Evolutionary conservation across 2,329 filamentous ascomycete species (phyloP).

Genomic region (Didymella pinodella): DNA sequence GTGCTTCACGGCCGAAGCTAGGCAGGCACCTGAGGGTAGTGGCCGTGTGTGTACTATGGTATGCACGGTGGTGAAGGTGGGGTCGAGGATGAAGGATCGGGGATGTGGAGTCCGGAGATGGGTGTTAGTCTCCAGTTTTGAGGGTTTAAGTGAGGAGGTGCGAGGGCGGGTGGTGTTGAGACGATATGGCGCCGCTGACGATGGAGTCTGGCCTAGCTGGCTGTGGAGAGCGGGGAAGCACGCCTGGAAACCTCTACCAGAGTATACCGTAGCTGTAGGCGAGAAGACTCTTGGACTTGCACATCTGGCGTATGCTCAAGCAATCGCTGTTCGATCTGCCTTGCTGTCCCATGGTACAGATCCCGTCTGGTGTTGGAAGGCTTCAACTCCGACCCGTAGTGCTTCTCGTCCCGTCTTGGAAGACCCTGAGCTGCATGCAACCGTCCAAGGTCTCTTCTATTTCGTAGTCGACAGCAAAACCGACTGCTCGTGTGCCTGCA

Average conservation of each 20-base stretch:
- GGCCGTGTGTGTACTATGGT: neutral
- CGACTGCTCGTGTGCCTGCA: slow-evolving; percentile 6
- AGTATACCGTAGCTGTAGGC: neutral
- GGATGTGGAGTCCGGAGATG: slow-evolving; percentile 16
- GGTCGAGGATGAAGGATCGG: slow-evolving; percentile 7
- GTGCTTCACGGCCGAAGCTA: slow-evolving; percentile 11
- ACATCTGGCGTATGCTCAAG: neutral
- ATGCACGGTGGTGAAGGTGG: slow-evolving; percentile 13
- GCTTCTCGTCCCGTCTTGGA: slow-evolving; percentile 10
- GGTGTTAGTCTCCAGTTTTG: slow-evolving; percentile 1
- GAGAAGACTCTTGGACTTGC: neutral
- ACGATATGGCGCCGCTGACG: slow-evolving; percentile 4
- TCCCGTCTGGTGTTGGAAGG: slow-evolving; percentile 4
- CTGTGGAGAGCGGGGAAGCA: neutral
- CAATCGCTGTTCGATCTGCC: neutral
- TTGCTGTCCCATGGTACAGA: slow-evolving; percentile 1
- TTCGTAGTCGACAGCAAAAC: neutral
- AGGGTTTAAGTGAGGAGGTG: neutral
- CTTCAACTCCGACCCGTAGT: slow-evolving; percentile 1
- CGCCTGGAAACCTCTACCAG: neutral
- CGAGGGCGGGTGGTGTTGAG: neutral
- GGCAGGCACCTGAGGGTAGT: slow-evolving; percentile 4
- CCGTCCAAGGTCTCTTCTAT: slow-evolving; percentile 8
- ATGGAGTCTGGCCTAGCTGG: neutral
- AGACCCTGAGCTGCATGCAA: slow-evolving; percentile 14